Percentiles rank a stretch among this genome's conserved stretches.
Evolutionary conservation across 495 filamentous ascomycete species (phyloP).

Genomic region (Neurospora sp.): DNA sequence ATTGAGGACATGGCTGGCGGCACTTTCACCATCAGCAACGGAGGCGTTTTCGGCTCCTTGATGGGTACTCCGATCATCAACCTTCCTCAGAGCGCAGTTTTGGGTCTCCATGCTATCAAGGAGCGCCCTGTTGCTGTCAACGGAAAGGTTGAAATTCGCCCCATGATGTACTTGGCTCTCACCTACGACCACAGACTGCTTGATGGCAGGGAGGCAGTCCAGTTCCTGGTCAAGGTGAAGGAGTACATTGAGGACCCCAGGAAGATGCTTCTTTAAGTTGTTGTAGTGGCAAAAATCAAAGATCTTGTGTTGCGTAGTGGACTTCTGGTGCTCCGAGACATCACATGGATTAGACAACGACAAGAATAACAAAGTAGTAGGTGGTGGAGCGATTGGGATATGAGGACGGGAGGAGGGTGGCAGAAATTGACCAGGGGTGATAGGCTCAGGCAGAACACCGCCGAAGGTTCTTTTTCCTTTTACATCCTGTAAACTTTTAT

Average conservation of each 20-base stretch:
- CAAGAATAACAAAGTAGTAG: not conserved
- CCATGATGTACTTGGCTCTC: slow-evolving; percentile 98
- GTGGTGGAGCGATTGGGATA: not conserved
- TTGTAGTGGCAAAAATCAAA: not conserved
- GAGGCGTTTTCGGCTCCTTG: slow-evolving; percentile 55
- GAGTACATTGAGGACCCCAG: slow-evolving; percentile 97
- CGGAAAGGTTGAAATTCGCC: slow-evolving; percentile 86
- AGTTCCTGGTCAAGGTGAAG: slow-evolving; percentile 96
- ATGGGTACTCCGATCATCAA: slow-evolving; percentile 99
- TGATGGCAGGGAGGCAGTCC: slow-evolving; percentile 91
- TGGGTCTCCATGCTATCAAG: slow-evolving; percentile 97
- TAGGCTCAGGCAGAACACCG: not conserved
- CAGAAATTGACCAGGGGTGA: not conserved
- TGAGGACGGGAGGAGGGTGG: not conserved
- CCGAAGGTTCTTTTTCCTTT: not conserved
- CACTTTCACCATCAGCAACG: slow-evolving; percentile 98
- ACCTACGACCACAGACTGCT: slow-evolving; percentile 96
- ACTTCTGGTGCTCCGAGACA: not conserved
- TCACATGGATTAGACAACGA: not conserved
- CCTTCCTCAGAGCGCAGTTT: slow-evolving; percentile 86
- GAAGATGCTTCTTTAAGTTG: slow-evolving; percentile 63
- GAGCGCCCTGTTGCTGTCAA: slow-evolving; percentile 83
- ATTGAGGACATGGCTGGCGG: slow-evolving; percentile 99
- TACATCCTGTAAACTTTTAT: not conserved
- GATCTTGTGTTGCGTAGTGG: not conserved